These are phyloP conservation scores for Arctium lappa DNA, from an alignment of 129 eudicot species.

Conservation along the genomic window DNA sequence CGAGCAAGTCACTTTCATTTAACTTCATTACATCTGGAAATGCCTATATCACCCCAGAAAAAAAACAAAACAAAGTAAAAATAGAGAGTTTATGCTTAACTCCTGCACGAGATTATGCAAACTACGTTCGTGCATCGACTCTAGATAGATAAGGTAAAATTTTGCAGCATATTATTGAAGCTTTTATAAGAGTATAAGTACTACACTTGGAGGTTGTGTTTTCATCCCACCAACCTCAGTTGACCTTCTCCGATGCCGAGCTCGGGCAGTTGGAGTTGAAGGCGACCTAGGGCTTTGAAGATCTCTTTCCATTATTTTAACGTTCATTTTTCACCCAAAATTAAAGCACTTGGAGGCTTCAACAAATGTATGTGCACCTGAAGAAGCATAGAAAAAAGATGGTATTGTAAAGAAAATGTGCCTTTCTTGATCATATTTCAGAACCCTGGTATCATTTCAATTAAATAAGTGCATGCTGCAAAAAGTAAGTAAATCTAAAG, in stretches of 20 bases:
- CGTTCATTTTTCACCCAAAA: neutral
- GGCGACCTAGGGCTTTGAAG: constrained; percentile 30
- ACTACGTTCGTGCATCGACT: neutral
- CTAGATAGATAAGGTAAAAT: neutral
- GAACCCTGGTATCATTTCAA: neutral
- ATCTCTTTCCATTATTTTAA: constrained; percentile 20
- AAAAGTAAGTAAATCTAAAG: neutral
- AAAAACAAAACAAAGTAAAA: neutral
- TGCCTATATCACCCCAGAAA: constrained; percentile 27
- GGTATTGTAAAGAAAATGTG: neutral
- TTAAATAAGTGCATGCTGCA: neutral
- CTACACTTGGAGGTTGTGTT: neutral
- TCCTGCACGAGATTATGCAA: neutral
- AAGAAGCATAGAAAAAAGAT: neutral
- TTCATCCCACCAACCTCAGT: constrained; percentile 28
- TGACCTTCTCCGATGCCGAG: constrained; percentile 43
- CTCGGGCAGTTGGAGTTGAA: constrained; percentile 41
- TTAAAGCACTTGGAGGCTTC: neutral
- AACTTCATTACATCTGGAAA: constrained; percentile 34
- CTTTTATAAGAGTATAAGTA: neutral
- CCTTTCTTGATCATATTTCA: neutral
- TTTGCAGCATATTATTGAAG: neutral
- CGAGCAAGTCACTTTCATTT: constrained; percentile 46
- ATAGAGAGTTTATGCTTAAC: neutral
- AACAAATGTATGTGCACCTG: constrained; percentile 18